Evolutionary conservation across 345 rosid species (phyloP).

Genomic region (Trapa incisa): DNA sequence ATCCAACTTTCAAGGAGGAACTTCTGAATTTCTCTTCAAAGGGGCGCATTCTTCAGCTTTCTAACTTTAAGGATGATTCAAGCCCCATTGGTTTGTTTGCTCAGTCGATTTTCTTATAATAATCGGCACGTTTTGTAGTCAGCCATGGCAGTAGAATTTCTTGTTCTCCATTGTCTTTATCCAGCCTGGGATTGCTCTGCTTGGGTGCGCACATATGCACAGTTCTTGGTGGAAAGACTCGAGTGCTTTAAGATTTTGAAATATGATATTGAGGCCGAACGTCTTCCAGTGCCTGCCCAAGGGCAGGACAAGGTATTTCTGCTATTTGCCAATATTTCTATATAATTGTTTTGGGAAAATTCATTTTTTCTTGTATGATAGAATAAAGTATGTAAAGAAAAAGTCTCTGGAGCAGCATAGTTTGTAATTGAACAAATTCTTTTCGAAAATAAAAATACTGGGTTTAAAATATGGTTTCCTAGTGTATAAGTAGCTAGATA

Average conservation of each 20-base stretch:
- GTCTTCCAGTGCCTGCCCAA: conserved; percentile 65
- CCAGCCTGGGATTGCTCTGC: conserved; percentile 99
- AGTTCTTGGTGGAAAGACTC: conserved; percentile 85
- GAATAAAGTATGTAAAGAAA: too few species aligned
- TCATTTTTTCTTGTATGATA: not conserved
- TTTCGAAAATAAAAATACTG: not conserved
- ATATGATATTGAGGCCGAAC: conserved; percentile 93
- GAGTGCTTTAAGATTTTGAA: conserved; percentile 83
- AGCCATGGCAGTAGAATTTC: not conserved
- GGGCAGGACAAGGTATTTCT: conserved; percentile 70
- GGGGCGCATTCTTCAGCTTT: conserved; percentile 78
- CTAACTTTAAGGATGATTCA: conserved; percentile 96
- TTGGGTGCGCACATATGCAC: conserved; percentile 96
- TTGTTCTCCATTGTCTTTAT: not conserved
- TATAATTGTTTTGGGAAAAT: too few species aligned
- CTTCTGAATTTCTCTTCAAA: conserved; percentile 65
- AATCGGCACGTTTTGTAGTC: not conserved
- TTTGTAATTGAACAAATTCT: not conserved
- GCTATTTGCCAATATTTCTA: not conserved
- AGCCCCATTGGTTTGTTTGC: conserved; percentile 62
- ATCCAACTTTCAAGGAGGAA: conserved; percentile 90
- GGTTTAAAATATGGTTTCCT: not conserved
- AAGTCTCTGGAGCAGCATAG: not conserved
- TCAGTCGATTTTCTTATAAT: not conserved
- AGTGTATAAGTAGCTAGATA: too few species aligned